phyloP scores from a whole-genome alignment of 2,329 filamentous ascomycete genomes.

The Apiospora rasikravindrae region DNA sequence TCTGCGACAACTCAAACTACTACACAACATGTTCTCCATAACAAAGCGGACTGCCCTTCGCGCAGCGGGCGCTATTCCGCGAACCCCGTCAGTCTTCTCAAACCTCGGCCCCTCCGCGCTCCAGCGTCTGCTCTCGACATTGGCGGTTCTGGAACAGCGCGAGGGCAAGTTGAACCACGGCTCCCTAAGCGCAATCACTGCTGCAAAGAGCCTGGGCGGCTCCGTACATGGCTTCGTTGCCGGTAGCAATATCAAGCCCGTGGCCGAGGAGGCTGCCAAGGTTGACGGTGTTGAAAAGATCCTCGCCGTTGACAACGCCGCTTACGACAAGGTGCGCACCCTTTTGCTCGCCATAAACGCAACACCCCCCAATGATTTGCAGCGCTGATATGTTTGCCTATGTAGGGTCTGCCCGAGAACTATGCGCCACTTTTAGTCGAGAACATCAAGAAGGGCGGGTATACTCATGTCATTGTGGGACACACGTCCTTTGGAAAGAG shows the following conservation, averaged over 20 bases:
- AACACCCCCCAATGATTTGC: background rate
- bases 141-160: slow-evolving; percentile 91
- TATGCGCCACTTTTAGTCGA: slow-evolving; percentile 91
- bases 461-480: slow-evolving; percentile 87
- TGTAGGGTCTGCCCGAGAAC: slow-evolving; percentile 86
- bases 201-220: slow-evolving; percentile 85
- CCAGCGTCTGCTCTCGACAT: slow-evolving; percentile 78
- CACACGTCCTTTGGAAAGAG: slow-evolving; percentile 98
- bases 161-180: slow-evolving; percentile 84
- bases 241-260: slow-evolving; percentile 74
- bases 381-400: slow-evolving; percentile 22
- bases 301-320: slow-evolving; percentile 82
- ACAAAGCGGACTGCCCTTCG: slow-evolving; percentile 35
- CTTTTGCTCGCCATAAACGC: background rate
- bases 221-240: slow-evolving; percentile 87
- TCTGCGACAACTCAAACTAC: slow-evolving; percentile 11
- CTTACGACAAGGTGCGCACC: slow-evolving; percentile 83
- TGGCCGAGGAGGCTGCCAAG: slow-evolving; percentile 85
- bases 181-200: slow-evolving; percentile 84
- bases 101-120: slow-evolving; percentile 57
- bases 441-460: slow-evolving; percentile 95
- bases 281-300: slow-evolving; percentile 92
- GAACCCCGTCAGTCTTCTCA: slow-evolving; percentile 35
- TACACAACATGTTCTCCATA: slow-evolving; percentile 35
- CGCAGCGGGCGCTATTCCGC: slow-evolving; percentile 31